Percentiles rank a stretch among this genome's conserved stretches.
Conservation (phyloP, 345 rosid genomes). For the sweet orange (Citrus sinensis) region DVS_A1.0 CM039169.1:4733501-4734000, state of each 20-base stretch:
- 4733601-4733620: constrained; percentile 64
- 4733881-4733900: constrained; percentile 75
- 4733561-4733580: constrained; percentile 74
- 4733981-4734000: constrained; percentile 57
- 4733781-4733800: background rate
- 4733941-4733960: constrained; percentile 41
- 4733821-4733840: constrained; percentile 23
- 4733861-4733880: constrained; percentile 88
- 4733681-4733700: constrained; percentile 57
- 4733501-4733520: constrained; percentile 60
- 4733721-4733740: constrained; percentile 7
- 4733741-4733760: constrained; percentile 66
- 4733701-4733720: constrained; percentile 31
- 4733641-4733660: constrained; percentile 67
- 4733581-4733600: constrained; percentile 63
- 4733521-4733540: constrained; percentile 48
- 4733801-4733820: background rate
- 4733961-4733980: constrained; percentile 60
- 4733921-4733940: constrained; percentile 67
- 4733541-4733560: constrained; percentile 53
- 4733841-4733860: constrained; percentile 81
- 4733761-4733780: constrained; percentile 77
- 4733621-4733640: constrained; percentile 72
- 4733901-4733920: constrained; percentile 59
- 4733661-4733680: constrained; percentile 63